phyloP scores from a whole-genome alignment of 768 basidiomycete species.

The Serpula lacrymans region DNA sequence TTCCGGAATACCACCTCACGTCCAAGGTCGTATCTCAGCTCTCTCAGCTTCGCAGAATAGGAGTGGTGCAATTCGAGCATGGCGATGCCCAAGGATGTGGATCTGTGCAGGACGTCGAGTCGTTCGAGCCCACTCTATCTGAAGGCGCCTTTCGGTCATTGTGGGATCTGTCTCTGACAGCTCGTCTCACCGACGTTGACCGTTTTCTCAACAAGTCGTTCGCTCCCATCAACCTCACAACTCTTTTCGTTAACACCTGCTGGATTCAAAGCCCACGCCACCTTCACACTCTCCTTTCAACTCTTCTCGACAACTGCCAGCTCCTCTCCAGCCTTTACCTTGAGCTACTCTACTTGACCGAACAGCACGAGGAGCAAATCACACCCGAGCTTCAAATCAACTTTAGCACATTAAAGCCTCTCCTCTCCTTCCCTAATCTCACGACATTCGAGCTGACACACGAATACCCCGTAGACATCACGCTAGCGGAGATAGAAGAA shows the following conservation, averaged over 20 bases:
- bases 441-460: conserved; percentile 30
- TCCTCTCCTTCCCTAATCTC: conserved; percentile 30
- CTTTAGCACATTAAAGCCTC: conserved; percentile 33
- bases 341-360: conserved; percentile 25
- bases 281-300: conserved; percentile 41
- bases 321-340: conserved; percentile 42
- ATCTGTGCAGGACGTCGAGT: conserved; percentile 36
- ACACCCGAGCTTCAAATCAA: conserved; percentile 28
- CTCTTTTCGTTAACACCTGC: conserved; percentile 51
- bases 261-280: conserved; percentile 39
- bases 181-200: conserved; percentile 40
- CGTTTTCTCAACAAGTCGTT: conserved; percentile 42
- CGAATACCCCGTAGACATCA: conserved; percentile 29
- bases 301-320: conserved; percentile 45
- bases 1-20: conserved; percentile 53
- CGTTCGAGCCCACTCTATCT: conserved; percentile 40
- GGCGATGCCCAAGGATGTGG: conserved; percentile 46
- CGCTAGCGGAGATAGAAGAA: conserved; percentile 40
- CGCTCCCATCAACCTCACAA: conserved; percentile 46
- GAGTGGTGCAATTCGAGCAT: conserved; percentile 53
- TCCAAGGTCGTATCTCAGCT: conserved; percentile 42
- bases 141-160: conserved; percentile 53
- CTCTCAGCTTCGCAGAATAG: conserved; percentile 41
- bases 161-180: conserved; percentile 49
- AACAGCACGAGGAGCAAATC: conserved; percentile 10